These are phyloP conservation scores for Wickerhamiella siamensis DNA, from an alignment of 805 yeast species.

Conservation along the genomic window DNA sequence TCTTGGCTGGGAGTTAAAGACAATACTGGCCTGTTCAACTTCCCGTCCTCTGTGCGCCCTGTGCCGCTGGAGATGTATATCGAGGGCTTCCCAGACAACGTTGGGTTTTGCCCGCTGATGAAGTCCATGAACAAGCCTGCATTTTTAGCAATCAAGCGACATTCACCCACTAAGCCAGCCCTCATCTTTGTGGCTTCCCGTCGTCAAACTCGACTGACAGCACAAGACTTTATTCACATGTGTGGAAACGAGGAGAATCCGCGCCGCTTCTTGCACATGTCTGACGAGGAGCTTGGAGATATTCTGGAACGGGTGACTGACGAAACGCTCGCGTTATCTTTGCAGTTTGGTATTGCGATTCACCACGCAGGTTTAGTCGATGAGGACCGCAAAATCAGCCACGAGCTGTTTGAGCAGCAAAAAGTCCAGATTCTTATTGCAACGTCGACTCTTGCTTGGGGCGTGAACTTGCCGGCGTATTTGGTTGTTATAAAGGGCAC, in stretches of 20 bases:
- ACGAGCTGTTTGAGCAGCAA: constrained; percentile 52
- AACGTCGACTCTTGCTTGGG: constrained; percentile 79
- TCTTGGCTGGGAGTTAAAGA: constrained; percentile 63
- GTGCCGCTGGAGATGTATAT: constrained; percentile 78
- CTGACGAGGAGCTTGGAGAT: constrained; percentile 44
- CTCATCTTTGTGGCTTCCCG: constrained; percentile 75
- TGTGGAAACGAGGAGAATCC: constrained; percentile 73
- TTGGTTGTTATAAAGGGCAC: constrained; percentile 69
- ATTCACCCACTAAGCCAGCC: constrained; percentile 74
- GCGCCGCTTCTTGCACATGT: constrained; percentile 50
- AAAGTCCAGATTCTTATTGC: constrained; percentile 63
- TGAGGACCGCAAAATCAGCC: constrained; percentile 54
- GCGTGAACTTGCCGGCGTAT: constrained; percentile 72
- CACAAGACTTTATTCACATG: constrained; percentile 59
- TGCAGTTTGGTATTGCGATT: constrained; percentile 68
- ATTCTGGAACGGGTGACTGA: constrained; percentile 50
- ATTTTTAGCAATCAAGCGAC: constrained; percentile 81
- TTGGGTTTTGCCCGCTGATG: constrained; percentile 74
- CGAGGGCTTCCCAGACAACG: constrained; percentile 71
- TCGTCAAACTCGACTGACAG: constrained; percentile 68
- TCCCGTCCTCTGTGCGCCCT: constrained; percentile 71
- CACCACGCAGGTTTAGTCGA: constrained; percentile 77
- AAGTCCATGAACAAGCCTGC: constrained; percentile 83
- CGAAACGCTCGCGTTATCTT: constrained; percentile 59
- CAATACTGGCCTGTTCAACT: constrained; percentile 49